Evolutionary conservation across 495 filamentous ascomycete species (phyloP), one percentile per base, ranked within the genome.

Genomic region (Aspergillus asperescens): DNA sequence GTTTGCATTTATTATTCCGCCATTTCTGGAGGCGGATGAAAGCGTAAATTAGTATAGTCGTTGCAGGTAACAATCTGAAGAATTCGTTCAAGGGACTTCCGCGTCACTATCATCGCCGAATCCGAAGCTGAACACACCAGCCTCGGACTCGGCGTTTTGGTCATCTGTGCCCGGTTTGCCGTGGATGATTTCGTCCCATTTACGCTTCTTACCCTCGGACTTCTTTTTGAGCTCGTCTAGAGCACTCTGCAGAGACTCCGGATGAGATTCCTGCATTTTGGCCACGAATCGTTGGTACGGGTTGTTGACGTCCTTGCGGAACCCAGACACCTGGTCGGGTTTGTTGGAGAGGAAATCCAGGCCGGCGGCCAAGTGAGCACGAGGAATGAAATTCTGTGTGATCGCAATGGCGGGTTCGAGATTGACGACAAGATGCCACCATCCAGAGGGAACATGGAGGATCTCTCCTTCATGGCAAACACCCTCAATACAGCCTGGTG

Each of bases 401-500:
- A 98, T 81, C 15, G 93, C 93, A 53, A 96, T 86, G 10, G 87
- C 84, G 3, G 81, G 74, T 47, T 87, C 82, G 18, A 95, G 67
- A 58, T 98, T 98, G 22, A 97, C 85, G 18, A 98, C 93, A 27
- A 96, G 71, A 73, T 98, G 93, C 87, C 90, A 98, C 91, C 93
- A 98, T 7, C 93, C 91, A 13, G 78, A 81, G 1, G 93, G 93
- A 27, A 98, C 93, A 63, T 98, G 89, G 45, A 98, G 66, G 28
- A 98, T 87, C 63, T 98, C 93, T 16, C 93, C 93, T 44, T 85
- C 84, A 47, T 70, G 67, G 64, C 93, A 98, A 28, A 97, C 80
- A 0, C 92, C 93, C 70, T 98, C 93, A 20, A 84, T 68, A 61
- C 91, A 96, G 5, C 87, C 90, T 1, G 81, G 80, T 7, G 85